These are phyloP conservation scores for Suhomyces yuchorum DNA, from an alignment of 1,139 yeast genomes.

Conservation along the genomic window DNA sequence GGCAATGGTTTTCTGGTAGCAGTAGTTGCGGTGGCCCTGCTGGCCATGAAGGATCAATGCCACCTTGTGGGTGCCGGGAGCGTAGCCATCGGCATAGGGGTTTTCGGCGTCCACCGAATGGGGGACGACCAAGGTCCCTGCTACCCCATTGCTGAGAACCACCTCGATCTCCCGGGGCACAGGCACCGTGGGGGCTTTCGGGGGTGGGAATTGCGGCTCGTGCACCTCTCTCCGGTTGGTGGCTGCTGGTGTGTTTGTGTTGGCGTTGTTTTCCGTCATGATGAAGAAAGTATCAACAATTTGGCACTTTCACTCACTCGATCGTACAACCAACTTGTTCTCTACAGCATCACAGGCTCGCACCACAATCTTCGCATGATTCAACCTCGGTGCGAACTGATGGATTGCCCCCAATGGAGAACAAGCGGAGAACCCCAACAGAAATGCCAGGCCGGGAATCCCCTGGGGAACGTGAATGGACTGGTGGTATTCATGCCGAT, in stretches of 20 bases:
- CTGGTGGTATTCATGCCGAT: background rate
- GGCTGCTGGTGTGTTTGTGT: background rate
- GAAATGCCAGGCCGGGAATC: background rate
- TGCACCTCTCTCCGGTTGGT: background rate
- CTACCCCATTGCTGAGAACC: slow-evolving; percentile 37
- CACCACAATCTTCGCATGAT: background rate
- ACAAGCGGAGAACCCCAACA: background rate
- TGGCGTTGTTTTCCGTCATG: background rate
- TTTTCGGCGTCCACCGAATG: slow-evolving; percentile 31
- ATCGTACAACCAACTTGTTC: background rate
- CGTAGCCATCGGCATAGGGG: slow-evolving; percentile 29
- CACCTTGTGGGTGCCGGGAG: slow-evolving; percentile 43
- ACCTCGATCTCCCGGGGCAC: slow-evolving; percentile 41
- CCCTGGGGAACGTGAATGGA: too few species aligned
- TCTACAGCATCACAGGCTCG: slow-evolving; percentile 3
- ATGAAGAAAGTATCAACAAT: background rate
- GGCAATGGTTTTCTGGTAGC: slow-evolving; percentile 70
- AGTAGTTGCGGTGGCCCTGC: slow-evolving; percentile 81
- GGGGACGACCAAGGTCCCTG: slow-evolving; percentile 45
- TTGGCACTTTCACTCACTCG: background rate
- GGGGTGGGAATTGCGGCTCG: slow-evolving; percentile 5
- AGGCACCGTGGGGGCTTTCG: slow-evolving; percentile 5
- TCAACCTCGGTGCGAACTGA: slow-evolving; percentile 2
- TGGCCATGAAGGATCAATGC: slow-evolving; percentile 68
- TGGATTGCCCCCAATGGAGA: background rate